These are phyloP conservation scores for Perkinsus olseni DNA, from an alignment of 169 alveolate species.

Conservation along the genomic window DNA sequence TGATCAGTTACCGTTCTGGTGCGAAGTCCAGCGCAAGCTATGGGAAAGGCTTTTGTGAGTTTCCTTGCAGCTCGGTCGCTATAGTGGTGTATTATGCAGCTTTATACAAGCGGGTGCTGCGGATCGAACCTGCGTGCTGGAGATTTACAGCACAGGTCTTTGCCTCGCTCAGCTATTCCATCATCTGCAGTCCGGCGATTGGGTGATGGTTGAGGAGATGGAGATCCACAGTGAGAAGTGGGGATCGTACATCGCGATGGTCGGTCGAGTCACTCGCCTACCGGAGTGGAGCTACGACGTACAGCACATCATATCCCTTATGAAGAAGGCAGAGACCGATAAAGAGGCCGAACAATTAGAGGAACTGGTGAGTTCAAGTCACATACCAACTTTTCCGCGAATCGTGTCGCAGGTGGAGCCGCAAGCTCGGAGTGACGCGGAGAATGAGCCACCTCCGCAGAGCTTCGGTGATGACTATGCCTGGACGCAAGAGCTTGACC, in stretches of 20 bases:
- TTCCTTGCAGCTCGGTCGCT: background rate
- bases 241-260: background rate
- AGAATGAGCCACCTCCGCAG: background rate
- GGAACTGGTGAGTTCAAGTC: background rate
- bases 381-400: background rate
- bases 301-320: background rate
- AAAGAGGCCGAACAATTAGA: background rate
- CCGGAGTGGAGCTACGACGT: background rate
- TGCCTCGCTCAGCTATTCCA: background rate
- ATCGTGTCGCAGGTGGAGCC: background rate
- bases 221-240: background rate
- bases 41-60: background rate
- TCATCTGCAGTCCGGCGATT: background rate
- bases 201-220: background rate
- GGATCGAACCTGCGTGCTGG: background rate
- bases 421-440: background rate
- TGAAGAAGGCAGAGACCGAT: background rate
- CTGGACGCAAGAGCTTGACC: background rate
- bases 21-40: background rate
- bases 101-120: too few species aligned
- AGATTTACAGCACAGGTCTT: too few species aligned
- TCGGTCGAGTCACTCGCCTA: background rate
- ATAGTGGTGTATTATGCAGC: too few species aligned
- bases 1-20: background rate
- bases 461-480: background rate